These are phyloP conservation scores for Lunularia cruciata DNA, from an alignment of 225 moss, liverwort and hornwort species.

Conservation along the genomic window DNA sequence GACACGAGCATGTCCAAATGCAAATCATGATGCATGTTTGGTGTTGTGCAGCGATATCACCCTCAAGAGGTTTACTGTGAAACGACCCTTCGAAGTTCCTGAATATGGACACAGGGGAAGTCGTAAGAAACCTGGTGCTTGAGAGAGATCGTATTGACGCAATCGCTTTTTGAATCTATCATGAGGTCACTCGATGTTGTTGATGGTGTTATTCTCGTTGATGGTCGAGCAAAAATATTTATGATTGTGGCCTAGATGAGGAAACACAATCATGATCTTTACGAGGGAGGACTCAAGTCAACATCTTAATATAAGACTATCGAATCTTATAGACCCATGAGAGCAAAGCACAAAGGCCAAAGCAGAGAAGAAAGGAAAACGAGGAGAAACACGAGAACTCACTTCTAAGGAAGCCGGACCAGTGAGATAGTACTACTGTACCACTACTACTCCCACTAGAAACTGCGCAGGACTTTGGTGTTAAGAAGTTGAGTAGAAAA, in stretches of 20 bases:
- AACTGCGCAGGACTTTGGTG: too few relatives aligned
- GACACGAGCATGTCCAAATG: not conserved
- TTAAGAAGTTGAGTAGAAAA: too few relatives aligned
- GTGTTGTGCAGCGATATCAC: too few relatives aligned
- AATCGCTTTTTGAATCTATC: constrained; percentile 5
- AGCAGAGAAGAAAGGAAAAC: not conserved
- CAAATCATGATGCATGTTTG: not conserved
- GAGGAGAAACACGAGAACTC: not conserved
- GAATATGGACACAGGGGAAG: not conserved
- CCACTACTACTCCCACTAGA: too few relatives aligned
- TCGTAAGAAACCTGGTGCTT: not conserved
- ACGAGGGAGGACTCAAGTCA: constrained; percentile 2
- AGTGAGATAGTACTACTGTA: too few relatives aligned
- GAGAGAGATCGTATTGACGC: not conserved
- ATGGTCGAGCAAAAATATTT: not conserved
- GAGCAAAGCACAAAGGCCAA: not conserved
- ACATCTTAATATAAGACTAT: constrained; percentile 4
- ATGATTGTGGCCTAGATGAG: constrained; percentile 12
- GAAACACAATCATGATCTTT: constrained; percentile 3
- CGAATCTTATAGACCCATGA: constrained; percentile 6
- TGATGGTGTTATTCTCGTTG: not conserved
- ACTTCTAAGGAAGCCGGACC: too few relatives aligned
- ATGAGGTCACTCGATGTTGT: constrained; percentile 14
- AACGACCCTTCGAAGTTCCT: too few relatives aligned
- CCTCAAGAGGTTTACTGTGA: too few relatives aligned